A percentile compares a stretch with the other conserved stretches of the same genome.
Evolutionary conservation across 441 rosid genomes (phyloP).

Genomic region (Populus hybrid): DNA sequence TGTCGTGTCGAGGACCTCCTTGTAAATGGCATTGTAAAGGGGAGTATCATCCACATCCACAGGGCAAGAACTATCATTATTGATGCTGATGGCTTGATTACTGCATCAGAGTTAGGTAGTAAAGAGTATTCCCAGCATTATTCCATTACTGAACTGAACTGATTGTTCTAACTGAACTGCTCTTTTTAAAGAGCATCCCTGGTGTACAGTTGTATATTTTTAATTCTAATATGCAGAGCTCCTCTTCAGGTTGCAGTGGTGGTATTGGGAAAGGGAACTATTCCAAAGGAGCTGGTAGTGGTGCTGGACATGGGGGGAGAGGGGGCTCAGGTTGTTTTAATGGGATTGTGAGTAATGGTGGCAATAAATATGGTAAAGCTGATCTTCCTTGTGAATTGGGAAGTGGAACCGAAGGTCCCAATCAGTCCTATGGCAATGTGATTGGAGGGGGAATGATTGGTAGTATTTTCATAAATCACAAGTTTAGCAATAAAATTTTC

Average conservation of each 20-base stretch:
- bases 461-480: conserved; percentile 26
- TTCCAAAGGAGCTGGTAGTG: conserved; percentile 93
- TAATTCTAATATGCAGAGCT: conserved; percentile 21
- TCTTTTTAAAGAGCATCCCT: not conserved
- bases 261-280: conserved; percentile 90
- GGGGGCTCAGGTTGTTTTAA: conserved; percentile 95
- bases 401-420: conserved; percentile 92
- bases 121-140: conserved; percentile 9
- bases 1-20: conserved; percentile 98
- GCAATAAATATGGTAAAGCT: conserved; percentile 80
- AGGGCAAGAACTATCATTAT: conserved; percentile 81
- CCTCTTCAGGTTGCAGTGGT: conserved; percentile 78
- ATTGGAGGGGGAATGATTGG: conserved; percentile 98
- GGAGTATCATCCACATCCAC: conserved; percentile 94
- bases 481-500: not conserved
- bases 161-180: conserved; percentile 7
- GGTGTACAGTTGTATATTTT: conserved; percentile 9
- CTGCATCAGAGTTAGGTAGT: conserved; percentile 89
- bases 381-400: conserved; percentile 97
- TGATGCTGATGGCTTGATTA: conserved; percentile 62
- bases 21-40: conserved; percentile 77
- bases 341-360: conserved; percentile 82
- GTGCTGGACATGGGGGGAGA: conserved; percentile 97
- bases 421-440: conserved; percentile 57
- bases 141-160: not conserved